Evolutionary conservation across 164 flowering plant genomes (phyloP).

Genomic region (Brasenia schreberi): DNA sequence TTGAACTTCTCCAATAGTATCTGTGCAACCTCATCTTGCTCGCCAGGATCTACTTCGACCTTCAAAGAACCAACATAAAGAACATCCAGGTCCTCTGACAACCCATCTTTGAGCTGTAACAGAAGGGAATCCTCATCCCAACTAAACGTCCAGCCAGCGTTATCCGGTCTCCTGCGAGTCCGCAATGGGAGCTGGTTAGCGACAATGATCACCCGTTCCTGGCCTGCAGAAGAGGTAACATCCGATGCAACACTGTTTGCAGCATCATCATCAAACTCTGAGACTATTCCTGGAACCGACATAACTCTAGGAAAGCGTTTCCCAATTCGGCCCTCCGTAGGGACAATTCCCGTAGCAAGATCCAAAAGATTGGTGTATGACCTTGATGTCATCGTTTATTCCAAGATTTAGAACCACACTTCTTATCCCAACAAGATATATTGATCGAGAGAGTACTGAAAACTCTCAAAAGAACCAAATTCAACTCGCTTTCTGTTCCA

Average conservation of each 20-base stretch:
- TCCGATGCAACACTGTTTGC: constrained; percentile 67
- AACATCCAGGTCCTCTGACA: constrained; percentile 75
- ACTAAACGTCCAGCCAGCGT: constrained; percentile 63
- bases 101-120: constrained; percentile 61
- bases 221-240: constrained; percentile 41
- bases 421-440: not conserved
- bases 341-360: constrained; percentile 67
- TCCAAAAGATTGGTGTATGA: constrained; percentile 75
- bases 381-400: constrained; percentile 45
- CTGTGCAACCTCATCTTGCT: constrained; percentile 68
- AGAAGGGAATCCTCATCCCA: constrained; percentile 75
- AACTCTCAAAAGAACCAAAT: not conserved
- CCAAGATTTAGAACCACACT: not conserved
- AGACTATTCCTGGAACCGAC: constrained; percentile 55
- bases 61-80: constrained; percentile 56
- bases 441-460: not conserved
- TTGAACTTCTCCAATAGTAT: constrained; percentile 53
- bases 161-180: constrained; percentile 49
- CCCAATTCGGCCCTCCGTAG: constrained; percentile 34
- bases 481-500: not conserved
- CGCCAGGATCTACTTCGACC: constrained; percentile 42
- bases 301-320: constrained; percentile 47
- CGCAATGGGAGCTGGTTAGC: constrained; percentile 65
- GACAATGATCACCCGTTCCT: constrained; percentile 60
- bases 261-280: constrained; percentile 65